Evolutionary conservation across 345 rosid species (phyloP).

Genomic region (Toxicodendron radicans): DNA sequence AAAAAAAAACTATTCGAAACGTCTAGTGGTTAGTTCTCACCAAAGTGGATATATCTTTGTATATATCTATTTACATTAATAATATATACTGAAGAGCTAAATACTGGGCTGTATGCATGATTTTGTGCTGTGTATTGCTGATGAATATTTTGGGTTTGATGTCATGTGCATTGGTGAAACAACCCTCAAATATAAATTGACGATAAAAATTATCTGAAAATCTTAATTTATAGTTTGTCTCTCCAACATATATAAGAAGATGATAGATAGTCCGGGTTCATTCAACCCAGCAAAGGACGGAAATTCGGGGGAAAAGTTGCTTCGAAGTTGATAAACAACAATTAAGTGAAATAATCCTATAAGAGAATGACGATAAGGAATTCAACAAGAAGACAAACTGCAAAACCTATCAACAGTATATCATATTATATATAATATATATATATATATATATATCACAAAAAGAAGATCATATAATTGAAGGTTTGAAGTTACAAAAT

Average conservation of each 20-base stretch:
- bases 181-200: not conserved
- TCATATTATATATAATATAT: not conserved
- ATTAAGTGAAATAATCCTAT: constrained; percentile 8
- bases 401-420: constrained; percentile 14
- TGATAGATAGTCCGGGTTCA: not conserved
- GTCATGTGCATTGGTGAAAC: constrained; percentile 24
- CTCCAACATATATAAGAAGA: constrained; percentile 16
- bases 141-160: constrained; percentile 23
- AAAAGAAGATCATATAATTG: constrained; percentile 16
- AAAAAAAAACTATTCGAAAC: no score
- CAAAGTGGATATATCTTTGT: not conserved
- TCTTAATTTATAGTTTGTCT: constrained; percentile 16
- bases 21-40: no score
- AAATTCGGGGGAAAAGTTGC: constrained; percentile 32
- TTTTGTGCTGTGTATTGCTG: not conserved
- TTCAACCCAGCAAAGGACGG: constrained; percentile 39
- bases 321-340: constrained; percentile 41
- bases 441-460: not conserved
- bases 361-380: constrained; percentile 11
- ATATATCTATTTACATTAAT: not conserved
- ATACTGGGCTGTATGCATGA: not conserved
- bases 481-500: constrained; percentile 12
- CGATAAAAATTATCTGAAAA: constrained; percentile 17
- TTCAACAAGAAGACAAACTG: constrained; percentile 36
- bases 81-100: not conserved